Evolutionary conservation across 345 rosid genomes (phyloP), one percentile per base, ranked within the genome.

Genomic region (Triadica sebifera): DNA sequence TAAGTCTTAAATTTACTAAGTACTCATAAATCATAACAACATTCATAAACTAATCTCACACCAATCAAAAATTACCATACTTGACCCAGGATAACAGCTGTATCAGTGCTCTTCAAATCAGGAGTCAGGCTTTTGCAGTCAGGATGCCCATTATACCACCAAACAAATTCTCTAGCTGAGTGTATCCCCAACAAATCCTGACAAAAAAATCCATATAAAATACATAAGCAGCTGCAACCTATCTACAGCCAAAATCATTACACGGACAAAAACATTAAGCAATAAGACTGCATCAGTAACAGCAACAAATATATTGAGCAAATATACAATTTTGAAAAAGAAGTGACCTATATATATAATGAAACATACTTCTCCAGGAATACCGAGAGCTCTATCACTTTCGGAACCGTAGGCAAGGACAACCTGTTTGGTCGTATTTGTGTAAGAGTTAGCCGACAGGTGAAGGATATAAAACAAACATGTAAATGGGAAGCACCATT

Each of bases 81-180:
- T 91, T 93, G 93, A 50, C 98, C 96, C 67, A 93, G 89, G 80
- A 95, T 83, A 76, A 90, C 86, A 78, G 93, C 97, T 66, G 89
- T 89, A 76, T 91, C 87, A 4, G 96, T 80, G 67, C 84, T 83
- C 82, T 80, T 84, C 87, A 95, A 84, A 85, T 89, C 91, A 77
- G 89, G 96, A 81, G 84, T 79, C 69, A 90, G 76, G 80, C 85
- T 61, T 70, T 80, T 86, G 82, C 87, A 83, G 75, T 93, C 91
- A 0, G 96, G 99, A 75, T 95, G 99, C 65, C 96, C 98, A 78
- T 90, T 93, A 79, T 95, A 95, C 98, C 98, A 93, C 97, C 98
- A 93, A 49, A 95, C 98, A 79, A 95, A 91, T 86, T 95, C 97
- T 81, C 97, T 89, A 41, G 99, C 97, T 0, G 98, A 91, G 84